Evolutionary conservation across 805 yeast species (phyloP), one percentile per base, ranked within the genome.

Genomic region (Priceomyces fermenticarens): DNA sequence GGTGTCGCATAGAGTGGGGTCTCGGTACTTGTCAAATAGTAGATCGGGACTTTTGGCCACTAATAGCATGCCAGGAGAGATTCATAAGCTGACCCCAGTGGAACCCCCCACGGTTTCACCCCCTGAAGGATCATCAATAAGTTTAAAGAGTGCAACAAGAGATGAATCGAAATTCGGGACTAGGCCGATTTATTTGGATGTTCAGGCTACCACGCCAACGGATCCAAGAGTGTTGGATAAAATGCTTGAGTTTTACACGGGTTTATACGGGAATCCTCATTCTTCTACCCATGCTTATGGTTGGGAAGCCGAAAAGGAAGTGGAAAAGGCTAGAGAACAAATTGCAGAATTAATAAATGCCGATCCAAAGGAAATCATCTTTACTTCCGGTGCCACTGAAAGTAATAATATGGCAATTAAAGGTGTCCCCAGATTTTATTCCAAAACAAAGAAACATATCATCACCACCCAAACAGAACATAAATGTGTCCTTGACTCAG

Each of bases 361-460:
- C 27, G 96, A 93, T 60, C 87, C 98, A 41, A 91, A 91, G 69
- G 99, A 93, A 67, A 93, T 93, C 53, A 85, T 93, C 36, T 90
- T 93, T 72, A 93, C 98, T 0, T 84, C 95, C 2, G 99, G 99
- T 43, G 99, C 99, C 43, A 93, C 99, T 3, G 99, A 93, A 64
- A 81, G 93, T 35, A 93, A 93, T 70, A 93, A 95, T 62, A 87
- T 88, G 88, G 90, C 86, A 23, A 67, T 93, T 52, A 93, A 93
- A 67, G 99, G 99, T 58, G 95, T 93, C 11, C 91, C 97, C 2
- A 77, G 97, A 46, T 93, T 93, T 65, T 93, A 91, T 72, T 78
- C 80, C 44, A 86, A 85, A 57, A 84, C 91, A 32, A 93, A 91
- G 71, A 85, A 81, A 57, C 99, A 93, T 65, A 85, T 93, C 53